These are phyloP conservation scores for Lasiosphaeria ovina DNA, from an alignment of 495 filamentous ascomycete genomes.

Conservation along the genomic window DNA sequence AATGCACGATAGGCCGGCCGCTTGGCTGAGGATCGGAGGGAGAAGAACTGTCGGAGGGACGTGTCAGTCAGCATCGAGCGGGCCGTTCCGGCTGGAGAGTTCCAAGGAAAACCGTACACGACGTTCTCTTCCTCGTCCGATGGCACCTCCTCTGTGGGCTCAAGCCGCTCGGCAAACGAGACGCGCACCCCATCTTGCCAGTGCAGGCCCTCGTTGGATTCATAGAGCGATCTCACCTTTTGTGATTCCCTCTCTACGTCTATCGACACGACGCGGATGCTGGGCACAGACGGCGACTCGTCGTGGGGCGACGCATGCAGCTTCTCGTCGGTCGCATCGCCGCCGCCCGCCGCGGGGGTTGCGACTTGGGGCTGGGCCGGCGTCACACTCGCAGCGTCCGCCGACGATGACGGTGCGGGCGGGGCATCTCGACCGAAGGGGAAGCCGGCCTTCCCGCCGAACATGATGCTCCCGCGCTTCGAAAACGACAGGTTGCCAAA, in stretches of 20 bases:
- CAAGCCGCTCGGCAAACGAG: conserved; percentile 41
- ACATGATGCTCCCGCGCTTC: conserved; percentile 63
- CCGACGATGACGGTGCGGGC: conserved; percentile 17
- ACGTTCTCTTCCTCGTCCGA: conserved; percentile 50
- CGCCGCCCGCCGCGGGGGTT: background rate
- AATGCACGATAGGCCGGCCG: conserved; percentile 19
- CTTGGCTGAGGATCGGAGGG: conserved; percentile 7
- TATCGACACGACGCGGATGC: conserved; percentile 61
- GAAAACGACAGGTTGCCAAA: conserved; percentile 52
- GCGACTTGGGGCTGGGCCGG: conserved; percentile 1
- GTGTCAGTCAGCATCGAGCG: conserved; percentile 18
- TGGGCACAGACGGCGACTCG: conserved; percentile 32
- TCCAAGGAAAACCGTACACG: conserved; percentile 52
- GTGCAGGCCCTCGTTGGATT: conserved; percentile 62
- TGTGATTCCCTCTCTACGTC: conserved; percentile 84
- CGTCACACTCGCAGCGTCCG: background rate
- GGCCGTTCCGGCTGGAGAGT: conserved; percentile 30
- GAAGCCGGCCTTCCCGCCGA: conserved; percentile 38
- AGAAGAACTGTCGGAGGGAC: conserved; percentile 11
- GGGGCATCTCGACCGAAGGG: conserved; percentile 33
- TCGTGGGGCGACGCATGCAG: conserved; percentile 10
- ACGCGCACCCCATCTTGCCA: conserved; percentile 55
- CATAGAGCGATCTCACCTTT: conserved; percentile 90
- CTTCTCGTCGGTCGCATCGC: conserved; percentile 10
- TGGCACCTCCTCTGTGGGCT: conserved; percentile 49